Evolutionary conservation across 805 yeast species (phyloP), one percentile per base, ranked within the genome.

Genomic region (Tetrapisispora nanseiensis): DNA sequence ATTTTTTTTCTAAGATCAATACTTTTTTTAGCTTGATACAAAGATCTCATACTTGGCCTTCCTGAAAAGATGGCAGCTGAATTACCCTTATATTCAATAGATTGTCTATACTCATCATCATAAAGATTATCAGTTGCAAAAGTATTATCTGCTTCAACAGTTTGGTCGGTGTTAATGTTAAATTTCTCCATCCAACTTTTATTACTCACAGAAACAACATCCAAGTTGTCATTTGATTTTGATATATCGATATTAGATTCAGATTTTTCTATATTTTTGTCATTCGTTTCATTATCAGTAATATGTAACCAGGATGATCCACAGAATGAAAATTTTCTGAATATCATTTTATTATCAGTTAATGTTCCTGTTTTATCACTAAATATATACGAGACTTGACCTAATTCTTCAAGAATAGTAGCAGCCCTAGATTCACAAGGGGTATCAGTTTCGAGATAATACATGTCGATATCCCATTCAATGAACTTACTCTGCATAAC

Each of bases 341-440:
- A 92, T 22, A 90, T 66, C 99, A 92, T 92, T 52, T 80, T 66
- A 58, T 92, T 92, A 53, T 92, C 97, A 0, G 99, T 92, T 46
- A 92, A 71, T 0, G 99, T 92, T 9, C 99, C 99, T 0, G 98
- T 92, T 61, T 92, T 92, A 63, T 92, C 99, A 46, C 95, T 84
- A 60, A 92, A 92, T 3, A 92, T 74, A 57, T 90, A 89, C 38
- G 95, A 82, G 1, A 94, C 97, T 59, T 92, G 99, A 2, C 99
- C 99, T 52, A 92, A 68, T 63, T 92, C 98, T 59, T 92, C 99
- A 49, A 92, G 73, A 50, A 92, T 86, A 0, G 97, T 85, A 0
- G 97, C 95, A 0, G 97, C 89, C 58, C 90, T 80, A 0, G 96
- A 94, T 52, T 85, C 95, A 37, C 95, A 90, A 0, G 95, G 95